Base-by-base conservation (phyloP, 345 rosid species). In the Firmiana major region DNA sequence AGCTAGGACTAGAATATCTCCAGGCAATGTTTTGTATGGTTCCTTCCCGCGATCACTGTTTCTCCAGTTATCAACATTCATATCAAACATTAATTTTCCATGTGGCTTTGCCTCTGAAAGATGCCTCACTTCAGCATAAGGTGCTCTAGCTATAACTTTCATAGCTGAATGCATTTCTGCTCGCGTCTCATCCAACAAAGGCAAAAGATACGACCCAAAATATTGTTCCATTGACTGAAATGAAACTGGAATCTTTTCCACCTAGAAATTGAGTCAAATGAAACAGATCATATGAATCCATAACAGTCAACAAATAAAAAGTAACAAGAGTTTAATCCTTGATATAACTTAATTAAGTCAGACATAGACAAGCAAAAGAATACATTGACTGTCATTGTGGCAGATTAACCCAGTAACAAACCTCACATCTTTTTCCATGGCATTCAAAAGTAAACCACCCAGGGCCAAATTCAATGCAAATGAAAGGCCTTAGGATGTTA, bases 171-270 rank as follows among this genome's bases (percentile, higher is more conserved):
- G 19, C 38, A 89, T 40, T 7, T 48, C 68, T 0, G 84, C 80
- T 15, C 90, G 69, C 0, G 90, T 85, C 78, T 89, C 90, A 43
- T 89, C 92, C 74, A 87, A 63, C 22, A 89, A 49, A 16, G 92
- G 89, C 51, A 40, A 43, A 11, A 75, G 31, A 72, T 58, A 88
- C 0, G 88, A 79, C n/a, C 53, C 15, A 1, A 85, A 69, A 81
- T 86, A 88, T 9, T 71, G 73, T 19, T 9, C 19, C 24, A 55
- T 75, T 0, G 87, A 85, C 34, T 58, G 38, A 79, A 88, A 88
- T 24, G 70, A 2, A 12, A 46, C 67, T 1, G 89, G 86, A 58
- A 88, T 86, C 71, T 51, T 79, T 4, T 75, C 69, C 71, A 86
- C 87, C 91, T 86, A 34, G 1, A 74, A 68, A 65, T 17, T 1